Conservation (phyloP, 2,329 filamentous ascomycete species). For the Monilinia fructigena region DNA sequence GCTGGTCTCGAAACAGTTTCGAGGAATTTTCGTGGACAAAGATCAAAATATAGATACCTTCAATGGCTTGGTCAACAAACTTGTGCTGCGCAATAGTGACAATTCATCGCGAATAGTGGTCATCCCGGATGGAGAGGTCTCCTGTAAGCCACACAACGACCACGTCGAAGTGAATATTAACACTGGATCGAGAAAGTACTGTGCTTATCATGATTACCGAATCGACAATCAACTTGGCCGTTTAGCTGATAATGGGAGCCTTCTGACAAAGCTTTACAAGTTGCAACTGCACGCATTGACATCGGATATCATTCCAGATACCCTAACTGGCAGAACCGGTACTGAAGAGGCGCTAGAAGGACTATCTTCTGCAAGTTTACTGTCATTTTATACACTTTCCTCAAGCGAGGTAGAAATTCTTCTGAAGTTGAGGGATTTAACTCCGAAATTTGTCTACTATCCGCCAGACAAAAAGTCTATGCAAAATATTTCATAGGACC, state of each 20-base stretch:
- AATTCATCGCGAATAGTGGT: constrained; percentile 44
- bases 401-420: constrained; percentile 43
- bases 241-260: constrained; percentile 50
- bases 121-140: constrained; percentile 19
- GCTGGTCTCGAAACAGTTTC: constrained; percentile 50
- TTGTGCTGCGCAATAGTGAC: constrained; percentile 45
- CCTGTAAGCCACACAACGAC: constrained; percentile 22
- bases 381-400: constrained; percentile 48
- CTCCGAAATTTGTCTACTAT: constrained; percentile 48
- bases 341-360: constrained; percentile 45
- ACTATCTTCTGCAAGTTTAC: constrained; percentile 48
- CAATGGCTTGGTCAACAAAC: constrained; percentile 49
- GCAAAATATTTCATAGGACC: constrained; percentile 49
- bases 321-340: constrained; percentile 26
- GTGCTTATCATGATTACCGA: constrained; percentile 45
- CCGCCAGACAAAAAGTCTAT: constrained; percentile 45
- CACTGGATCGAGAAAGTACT: background rate
- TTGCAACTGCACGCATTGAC: constrained; percentile 56
- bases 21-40: constrained; percentile 50
- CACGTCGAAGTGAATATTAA: constrained; percentile 45
- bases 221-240: constrained; percentile 52
- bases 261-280: constrained; percentile 53
- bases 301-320: constrained; percentile 46
- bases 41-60: constrained; percentile 50
- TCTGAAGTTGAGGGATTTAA: constrained; percentile 43